Percentiles rank a stretch among this genome's conserved stretches.
phyloP scores from a whole-genome alignment of 352 stramenopile species.

The Globisporangium nodosum region DNA sequence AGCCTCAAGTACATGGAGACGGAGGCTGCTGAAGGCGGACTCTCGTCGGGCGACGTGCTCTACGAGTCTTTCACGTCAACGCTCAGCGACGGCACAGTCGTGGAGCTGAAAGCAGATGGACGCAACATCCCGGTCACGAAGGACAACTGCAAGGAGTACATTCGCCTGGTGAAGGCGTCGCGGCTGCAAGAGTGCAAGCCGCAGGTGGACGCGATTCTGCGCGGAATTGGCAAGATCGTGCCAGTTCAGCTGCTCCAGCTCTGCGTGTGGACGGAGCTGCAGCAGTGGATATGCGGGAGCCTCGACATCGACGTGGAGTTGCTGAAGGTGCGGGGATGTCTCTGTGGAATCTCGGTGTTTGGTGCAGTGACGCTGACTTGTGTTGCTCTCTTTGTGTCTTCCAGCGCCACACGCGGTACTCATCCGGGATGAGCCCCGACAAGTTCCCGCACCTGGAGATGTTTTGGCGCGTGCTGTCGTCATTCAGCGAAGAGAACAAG shows the following conservation, averaged over 20 bases:
- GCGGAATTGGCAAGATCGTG: constrained; percentile 63
- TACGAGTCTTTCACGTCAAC: constrained; percentile 72
- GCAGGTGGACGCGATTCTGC: constrained; percentile 71
- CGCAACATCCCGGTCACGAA: constrained; percentile 53
- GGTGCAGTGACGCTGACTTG: constrained; percentile 2
- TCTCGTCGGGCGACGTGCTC: constrained; percentile 26
- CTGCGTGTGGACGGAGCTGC: constrained; percentile 74
- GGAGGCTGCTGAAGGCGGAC: constrained; percentile 9
- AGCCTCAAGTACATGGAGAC: constrained; percentile 43
- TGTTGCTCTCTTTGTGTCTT: constrained; percentile 28
- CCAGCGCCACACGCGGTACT: constrained; percentile 71
- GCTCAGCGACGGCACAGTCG: constrained; percentile 53
- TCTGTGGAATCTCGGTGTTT: constrained; percentile 2
- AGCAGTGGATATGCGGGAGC: constrained; percentile 75
- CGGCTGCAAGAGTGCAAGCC: constrained; percentile 68
- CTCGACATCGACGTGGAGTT: constrained; percentile 70
- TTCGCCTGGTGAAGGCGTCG: constrained; percentile 49
- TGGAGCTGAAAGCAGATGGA: constrained; percentile 56
- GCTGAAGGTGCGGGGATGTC: constrained; percentile 47
- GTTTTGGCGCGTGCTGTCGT: constrained; percentile 64
- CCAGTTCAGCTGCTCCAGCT: constrained; percentile 60
- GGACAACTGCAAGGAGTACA: constrained; percentile 67
- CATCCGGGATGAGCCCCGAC: constrained; percentile 67
- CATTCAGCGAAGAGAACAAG: constrained; percentile 72
- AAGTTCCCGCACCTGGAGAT: constrained; percentile 66